A percentile compares a stretch with the other conserved stretches of the same genome.
Conservation (phyloP, 805 yeast genomes). For the Martiniozyma abietophila region DNA sequence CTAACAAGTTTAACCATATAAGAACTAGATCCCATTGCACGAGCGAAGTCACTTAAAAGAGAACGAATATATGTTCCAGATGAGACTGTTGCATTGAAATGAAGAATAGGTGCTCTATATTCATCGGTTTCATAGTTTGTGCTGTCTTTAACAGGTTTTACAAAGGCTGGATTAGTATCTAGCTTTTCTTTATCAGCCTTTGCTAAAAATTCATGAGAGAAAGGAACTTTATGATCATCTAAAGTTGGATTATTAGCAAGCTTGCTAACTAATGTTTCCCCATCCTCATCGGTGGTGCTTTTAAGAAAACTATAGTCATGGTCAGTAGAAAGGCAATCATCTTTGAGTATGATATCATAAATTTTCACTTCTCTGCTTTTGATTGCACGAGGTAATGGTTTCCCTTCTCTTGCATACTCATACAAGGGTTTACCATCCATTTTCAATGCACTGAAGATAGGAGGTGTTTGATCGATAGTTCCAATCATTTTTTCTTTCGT, state of each 20-base stretch:
- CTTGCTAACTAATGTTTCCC: constrained; percentile 32
- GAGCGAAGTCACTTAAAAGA: constrained; percentile 79
- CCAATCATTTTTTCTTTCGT: constrained; percentile 68
- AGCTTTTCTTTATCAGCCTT: constrained; percentile 27
- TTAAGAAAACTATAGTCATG: constrained; percentile 44
- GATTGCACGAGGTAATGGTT: constrained; percentile 77
- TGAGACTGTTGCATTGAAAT: constrained; percentile 70
- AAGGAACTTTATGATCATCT: constrained; percentile 53
- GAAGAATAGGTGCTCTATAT: constrained; percentile 57
- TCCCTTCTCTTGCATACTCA: constrained; percentile 86
- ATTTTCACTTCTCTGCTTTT: constrained; percentile 66
- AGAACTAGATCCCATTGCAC: constrained; percentile 69
- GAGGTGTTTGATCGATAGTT: constrained; percentile 80
- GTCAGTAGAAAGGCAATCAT: constrained; percentile 42
- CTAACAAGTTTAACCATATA: constrained; percentile 83
- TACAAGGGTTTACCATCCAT: constrained; percentile 91
- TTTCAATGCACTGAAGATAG: constrained; percentile 87
- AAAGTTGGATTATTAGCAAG: constrained; percentile 41
- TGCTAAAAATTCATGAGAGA: constrained; percentile 46
- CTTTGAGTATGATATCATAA: constrained; percentile 40
- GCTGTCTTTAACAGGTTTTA: constrained; percentile 29
- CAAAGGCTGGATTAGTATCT: constrained; percentile 25
- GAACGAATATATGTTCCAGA: constrained; percentile 95
- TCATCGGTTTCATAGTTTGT: constrained; percentile 28
- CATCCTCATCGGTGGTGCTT: constrained; percentile 39